Evolutionary conservation across 1,139 yeast genomes (phyloP), one percentile per base, ranked within the genome.

Genomic region (Arxiozyma slooffiae): DNA sequence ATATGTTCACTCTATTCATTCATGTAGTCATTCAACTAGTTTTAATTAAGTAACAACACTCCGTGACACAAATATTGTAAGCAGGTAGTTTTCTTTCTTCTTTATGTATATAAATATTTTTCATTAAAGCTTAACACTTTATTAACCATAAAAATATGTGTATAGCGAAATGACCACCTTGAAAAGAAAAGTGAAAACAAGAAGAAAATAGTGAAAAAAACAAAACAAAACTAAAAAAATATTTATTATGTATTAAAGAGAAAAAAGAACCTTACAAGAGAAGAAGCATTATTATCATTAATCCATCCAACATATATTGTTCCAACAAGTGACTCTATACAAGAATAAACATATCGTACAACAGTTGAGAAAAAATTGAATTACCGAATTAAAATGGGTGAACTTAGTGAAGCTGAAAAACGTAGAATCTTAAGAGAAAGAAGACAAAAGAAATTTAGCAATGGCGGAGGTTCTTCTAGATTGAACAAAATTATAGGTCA

Each of bases 381-480:
- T 9, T 14, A n/a, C 14, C 6, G 21, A 40, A 22, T 39, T 4
- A 7, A 30, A 18, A 61, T 64, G 64, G 58, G 63, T 54, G 69
- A 66, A 48, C 48, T 77, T 48, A 64, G 77, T 34, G 84, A 81
- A 5, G 83, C 80, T 44, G 90, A 84, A 60, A 82, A 79, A 68
- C 77, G 82, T 59, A 71, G 73, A 52, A 60, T 81, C 30, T 68
- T 83, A 40, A 74, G 89, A 54, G 89, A 84, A 61, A 75, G 88
- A 62, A 74, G 90, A 58, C 83, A 80, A 48, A 84, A 85, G 57
- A 83, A 82, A 64, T 76, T 84, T 73, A 72, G 75, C 49, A 72
- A 77, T 53, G 83, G 85, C 3, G 75, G 75, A 46, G 84, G 81
- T 22, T 63, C 78, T 3, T 72, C 73, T 18, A 71, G 92, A 52